Evolutionary conservation across 2,329 filamentous ascomycete genomes (phyloP), one percentile per base, ranked within the genome.

Genomic region (Bertia moriformis): DNA sequence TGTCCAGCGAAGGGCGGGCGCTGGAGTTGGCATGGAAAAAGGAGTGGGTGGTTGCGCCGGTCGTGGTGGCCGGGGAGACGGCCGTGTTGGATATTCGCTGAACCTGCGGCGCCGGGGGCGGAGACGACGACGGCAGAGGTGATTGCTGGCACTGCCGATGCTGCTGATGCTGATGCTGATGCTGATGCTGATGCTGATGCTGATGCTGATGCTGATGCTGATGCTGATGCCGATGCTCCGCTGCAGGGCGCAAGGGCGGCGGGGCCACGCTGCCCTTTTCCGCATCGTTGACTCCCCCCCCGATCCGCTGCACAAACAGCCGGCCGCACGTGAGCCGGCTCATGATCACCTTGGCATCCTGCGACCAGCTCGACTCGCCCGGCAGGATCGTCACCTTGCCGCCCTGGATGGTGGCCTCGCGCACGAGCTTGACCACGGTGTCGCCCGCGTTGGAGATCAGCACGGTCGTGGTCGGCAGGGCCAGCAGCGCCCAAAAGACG

Each of bases 401-500:
- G 0, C 79, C 49, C 19, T 61, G 58, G 18, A 78, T 58, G 0
- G 73, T 78, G 3, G 61, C 53, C 40, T 78, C 70, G 10, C 65
- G 61, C 40, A 79, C 56, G 3, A 61, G 57, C 47, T 72, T 75
- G 36, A 94, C 78, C 15, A 94, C 71, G 0, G 88, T 95, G 49
- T 93, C 82, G 18, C 83, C 83, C 42, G 91, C 82, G 46, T 88
- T 83, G 10, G 77, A 81, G 45, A 93, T 83, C 12, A 95, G 69
- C 14, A 93, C 78, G 0, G 88, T 93, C 71, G 88, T 88, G 2
- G 83, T 88, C 0, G 88, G 88, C 3, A 94, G 67, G 0, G 87
- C 86, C 18, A 94, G 69, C 1, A 95, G 57, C 13, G 79, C 84
- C 88, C 88, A 95, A 41, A 94, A 78, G n/a, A 95, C 83, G 49